A percentile compares a stretch with the other conserved stretches of the same genome.
Evolutionary conservation across 2,329 filamentous ascomycete genomes (phyloP).

Genomic region (Fusarium paranaense): DNA sequence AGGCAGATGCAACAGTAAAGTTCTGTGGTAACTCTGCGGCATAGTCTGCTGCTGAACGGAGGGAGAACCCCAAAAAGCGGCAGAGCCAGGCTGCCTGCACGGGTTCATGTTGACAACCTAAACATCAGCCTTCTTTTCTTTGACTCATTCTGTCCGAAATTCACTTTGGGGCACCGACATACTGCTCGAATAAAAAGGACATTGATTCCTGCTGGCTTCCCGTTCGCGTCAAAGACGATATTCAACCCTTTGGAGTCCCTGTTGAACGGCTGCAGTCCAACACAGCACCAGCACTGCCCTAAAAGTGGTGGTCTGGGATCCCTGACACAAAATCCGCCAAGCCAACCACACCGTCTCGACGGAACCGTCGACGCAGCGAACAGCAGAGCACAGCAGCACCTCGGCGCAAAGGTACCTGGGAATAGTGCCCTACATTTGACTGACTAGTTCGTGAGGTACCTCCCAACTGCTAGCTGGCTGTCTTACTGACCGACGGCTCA

Average conservation of each 20-base stretch:
- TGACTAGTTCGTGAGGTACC: slow-evolving; percentile 8
- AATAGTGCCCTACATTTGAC: slow-evolving; percentile 25
- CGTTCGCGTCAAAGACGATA: not conserved
- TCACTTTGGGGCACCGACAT: not conserved
- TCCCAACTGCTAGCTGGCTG: not conserved
- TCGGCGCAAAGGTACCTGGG: slow-evolving; percentile 20
- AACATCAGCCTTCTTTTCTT: slow-evolving; percentile 1
- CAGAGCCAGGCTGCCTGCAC: not conserved
- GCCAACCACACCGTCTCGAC: slow-evolving; percentile 30
- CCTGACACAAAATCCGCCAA: slow-evolving; percentile 29
- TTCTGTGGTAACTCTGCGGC: not conserved
- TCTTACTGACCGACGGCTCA: not conserved
- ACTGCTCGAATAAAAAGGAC: not conserved
- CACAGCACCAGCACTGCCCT: slow-evolving; percentile 1
- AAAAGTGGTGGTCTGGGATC: slow-evolving; percentile 15
- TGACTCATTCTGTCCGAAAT: slow-evolving; percentile 2
- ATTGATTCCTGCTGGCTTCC: not conserved
- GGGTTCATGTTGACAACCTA: not conserved
- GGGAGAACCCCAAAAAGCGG: not conserved
- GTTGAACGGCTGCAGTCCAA: not conserved
- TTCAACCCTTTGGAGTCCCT: not conserved
- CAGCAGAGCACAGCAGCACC: not conserved
- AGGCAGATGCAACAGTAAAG: not conserved
- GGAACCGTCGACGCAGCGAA: slow-evolving; percentile 18
- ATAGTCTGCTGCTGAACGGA: not conserved